phyloP scores from a whole-genome alignment of 805 yeast species.

The Candida ponderosae region DNA sequence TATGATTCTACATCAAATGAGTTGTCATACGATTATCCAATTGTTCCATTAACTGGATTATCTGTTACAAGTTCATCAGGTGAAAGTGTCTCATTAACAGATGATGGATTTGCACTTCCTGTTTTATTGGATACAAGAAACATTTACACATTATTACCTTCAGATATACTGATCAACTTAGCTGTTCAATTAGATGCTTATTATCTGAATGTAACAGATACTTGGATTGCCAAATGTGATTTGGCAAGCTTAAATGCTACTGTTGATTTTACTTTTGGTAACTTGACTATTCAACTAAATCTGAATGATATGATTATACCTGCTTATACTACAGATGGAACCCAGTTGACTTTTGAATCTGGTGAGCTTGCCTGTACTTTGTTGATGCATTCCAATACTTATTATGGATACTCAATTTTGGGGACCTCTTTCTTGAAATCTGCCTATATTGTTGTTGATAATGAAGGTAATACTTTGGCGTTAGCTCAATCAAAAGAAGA shows the following conservation, averaged over 20 bases:
- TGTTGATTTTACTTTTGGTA: slow-evolving; percentile 45
- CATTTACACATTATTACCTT: slow-evolving; percentile 43
- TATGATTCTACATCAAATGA: slow-evolving; percentile 9
- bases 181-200: slow-evolving; percentile 67
- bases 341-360: slow-evolving; percentile 36
- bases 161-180: slow-evolving; percentile 45
- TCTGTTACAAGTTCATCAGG: slow-evolving; percentile 37
- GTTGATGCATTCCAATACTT: slow-evolving; percentile 38
- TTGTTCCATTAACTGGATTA: slow-evolving; percentile 38
- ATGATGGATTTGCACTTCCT: slow-evolving; percentile 35
- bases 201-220: slow-evolving; percentile 33
- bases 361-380: slow-evolving; percentile 54
- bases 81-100: slow-evolving; percentile 23
- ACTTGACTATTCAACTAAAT: slow-evolving; percentile 41
- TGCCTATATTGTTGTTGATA: slow-evolving; percentile 56
- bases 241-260: slow-evolving; percentile 40
- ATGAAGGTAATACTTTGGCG: slow-evolving; percentile 48
- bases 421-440: slow-evolving; percentile 52
- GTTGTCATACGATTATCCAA: slow-evolving; percentile 30
- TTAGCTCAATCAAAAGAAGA: slow-evolving; percentile 38
- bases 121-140: slow-evolving; percentile 54
- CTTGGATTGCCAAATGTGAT: slow-evolving; percentile 62
- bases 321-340: slow-evolving; percentile 25
- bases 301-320: slow-evolving; percentile 36
- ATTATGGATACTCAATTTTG: slow-evolving; percentile 41